These are phyloP conservation scores for Wallacemonas collosoma DNA, from an alignment of 208 protist species.

Conservation along the genomic window DNA sequence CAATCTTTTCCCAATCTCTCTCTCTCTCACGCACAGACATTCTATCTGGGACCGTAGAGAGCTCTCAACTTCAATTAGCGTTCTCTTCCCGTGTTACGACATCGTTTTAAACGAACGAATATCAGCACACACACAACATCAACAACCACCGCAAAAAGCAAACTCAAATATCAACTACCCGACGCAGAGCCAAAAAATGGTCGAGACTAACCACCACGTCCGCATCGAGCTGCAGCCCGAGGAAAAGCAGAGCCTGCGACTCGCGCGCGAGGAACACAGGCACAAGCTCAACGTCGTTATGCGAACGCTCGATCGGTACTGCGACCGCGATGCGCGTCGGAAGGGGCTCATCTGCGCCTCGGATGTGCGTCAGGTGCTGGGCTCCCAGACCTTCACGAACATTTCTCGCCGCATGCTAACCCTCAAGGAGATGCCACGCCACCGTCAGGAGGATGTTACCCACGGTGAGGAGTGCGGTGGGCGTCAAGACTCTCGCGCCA, in stretches of 20 bases:
- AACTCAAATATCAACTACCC: background rate
- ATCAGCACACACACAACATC: no score
- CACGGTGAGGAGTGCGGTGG: background rate
- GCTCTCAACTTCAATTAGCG: no score
- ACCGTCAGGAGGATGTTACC: constrained; percentile 7
- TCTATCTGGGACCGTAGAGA: no score
- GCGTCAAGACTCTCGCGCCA: background rate
- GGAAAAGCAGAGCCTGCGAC: constrained; percentile 12
- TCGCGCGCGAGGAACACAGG: background rate
- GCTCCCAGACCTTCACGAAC: constrained; percentile 9
- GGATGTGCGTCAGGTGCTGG: constrained; percentile 5
- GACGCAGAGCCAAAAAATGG: constrained; percentile 18
- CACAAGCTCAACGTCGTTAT: constrained; percentile 6
- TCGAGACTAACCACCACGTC: constrained; percentile 14
- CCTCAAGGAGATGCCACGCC: constrained; percentile 13
- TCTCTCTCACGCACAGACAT: no score
- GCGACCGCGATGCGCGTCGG: background rate
- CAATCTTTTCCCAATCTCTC: no score
- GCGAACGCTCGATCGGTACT: constrained; percentile 15
- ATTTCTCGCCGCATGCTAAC: constrained; percentile 5
- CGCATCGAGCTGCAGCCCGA: background rate
- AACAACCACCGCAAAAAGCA: no score
- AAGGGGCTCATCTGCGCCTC: background rate
- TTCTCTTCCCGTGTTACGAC: no score
- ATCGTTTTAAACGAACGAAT: no score